These are phyloP conservation scores for Erodium trifolium DNA, from an alignment of 441 rosid species.

Conservation along the genomic window DNA sequence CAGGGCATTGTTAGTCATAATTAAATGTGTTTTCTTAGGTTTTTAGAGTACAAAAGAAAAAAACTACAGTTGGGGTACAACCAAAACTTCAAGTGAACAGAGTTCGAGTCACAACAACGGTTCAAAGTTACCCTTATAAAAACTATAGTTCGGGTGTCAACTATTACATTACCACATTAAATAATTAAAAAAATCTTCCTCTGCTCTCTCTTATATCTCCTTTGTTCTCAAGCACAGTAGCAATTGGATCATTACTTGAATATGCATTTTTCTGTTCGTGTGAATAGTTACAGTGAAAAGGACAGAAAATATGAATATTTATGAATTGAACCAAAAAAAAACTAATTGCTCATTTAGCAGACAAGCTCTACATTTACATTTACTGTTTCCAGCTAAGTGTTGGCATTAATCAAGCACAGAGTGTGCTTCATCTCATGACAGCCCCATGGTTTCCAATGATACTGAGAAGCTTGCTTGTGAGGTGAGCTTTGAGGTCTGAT, in stretches of 20 bases:
- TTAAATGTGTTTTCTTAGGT: constrained; percentile 14
- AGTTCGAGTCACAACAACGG: no score
- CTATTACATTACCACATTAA: neutral
- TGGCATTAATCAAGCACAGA: neutral
- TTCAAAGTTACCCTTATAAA: no score
- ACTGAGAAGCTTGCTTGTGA: neutral
- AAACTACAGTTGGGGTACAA: no score
- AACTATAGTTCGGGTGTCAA: neutral
- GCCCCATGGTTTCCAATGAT: no score
- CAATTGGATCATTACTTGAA: neutral
- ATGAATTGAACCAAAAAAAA: neutral
- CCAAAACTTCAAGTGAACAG: no score
- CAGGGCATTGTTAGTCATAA: constrained; percentile 29
- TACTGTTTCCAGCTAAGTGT: neutral
- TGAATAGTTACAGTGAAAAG: neutral
- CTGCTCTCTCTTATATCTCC: neutral
- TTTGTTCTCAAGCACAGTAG: neutral
- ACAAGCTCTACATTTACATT: neutral
- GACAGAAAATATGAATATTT: neutral
- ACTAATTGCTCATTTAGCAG: neutral
- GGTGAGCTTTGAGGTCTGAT: no score
- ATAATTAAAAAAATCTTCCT: neutral
- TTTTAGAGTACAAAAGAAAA: no score
- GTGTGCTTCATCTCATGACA: neutral
- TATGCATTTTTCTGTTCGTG: neutral